Evolutionary conservation across 805 yeast species (phyloP), one percentile per base, ranked within the genome.

Genomic region (Sugiyamaella qingdaonensis): DNA sequence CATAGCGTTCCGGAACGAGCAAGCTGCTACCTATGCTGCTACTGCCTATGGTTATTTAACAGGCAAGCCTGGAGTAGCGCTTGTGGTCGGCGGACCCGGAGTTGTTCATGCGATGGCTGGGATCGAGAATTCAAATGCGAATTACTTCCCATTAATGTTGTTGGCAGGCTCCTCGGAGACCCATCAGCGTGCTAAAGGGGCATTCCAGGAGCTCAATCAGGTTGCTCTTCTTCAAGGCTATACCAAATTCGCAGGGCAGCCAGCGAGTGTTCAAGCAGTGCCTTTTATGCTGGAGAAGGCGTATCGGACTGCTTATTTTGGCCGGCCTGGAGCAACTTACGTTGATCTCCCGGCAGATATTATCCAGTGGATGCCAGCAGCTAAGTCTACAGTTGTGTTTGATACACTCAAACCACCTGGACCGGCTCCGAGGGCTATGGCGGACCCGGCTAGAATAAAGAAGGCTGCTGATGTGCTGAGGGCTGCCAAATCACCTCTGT

Each of bases 51-150:
- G 89, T 0, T 85, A 80, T 58, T 63, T 85, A 42, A 82, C 86
- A 2, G 79, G 80, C 0, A 69, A 65, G 54, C 90, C 90, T 0
- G 89, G 86, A 16, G 86, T 85, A 0, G 64, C 82, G 14, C 70
- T 85, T 2, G 86, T 83, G 0, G 90, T 85, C 2, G 90, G 91
- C 32, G 90, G 90, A 0, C 89, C 90, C 0, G 90, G 90, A 2
- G 70, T 85, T 2, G 73, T 85, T 8, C 88, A 85, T 57, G 84
- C 87, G 0, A 60, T 81, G 43, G 79, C 89, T 0, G 91, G 90
- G 10, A 55, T 82, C 1, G 82, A 79, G 61, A 85, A 85, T 60
- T 78, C 89, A 5, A 73, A 71, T 37, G 69, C 77, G 51, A 85
- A 85, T 64, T 73, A 78, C 52, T 82, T 86, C 78, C 91, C 91